A percentile compares a stretch with the other conserved stretches of the same genome.
Evolutionary conservation across 148 eudicot genomes (phyloP).

Genomic region (Arctostaphylos glauca): DNA sequence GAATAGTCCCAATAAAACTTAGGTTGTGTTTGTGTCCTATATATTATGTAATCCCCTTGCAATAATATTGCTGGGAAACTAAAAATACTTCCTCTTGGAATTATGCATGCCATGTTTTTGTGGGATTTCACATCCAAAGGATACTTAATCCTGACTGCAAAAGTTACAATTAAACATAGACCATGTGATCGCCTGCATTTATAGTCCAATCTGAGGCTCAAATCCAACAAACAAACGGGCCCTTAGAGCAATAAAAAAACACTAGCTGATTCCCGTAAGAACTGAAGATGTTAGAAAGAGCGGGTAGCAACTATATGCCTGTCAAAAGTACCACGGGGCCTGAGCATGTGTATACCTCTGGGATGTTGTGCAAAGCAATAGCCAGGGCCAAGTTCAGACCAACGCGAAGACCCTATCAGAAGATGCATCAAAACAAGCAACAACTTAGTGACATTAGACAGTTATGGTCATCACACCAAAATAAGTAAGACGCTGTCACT

Average conservation of each 20-base stretch:
- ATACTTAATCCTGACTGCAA: not conserved
- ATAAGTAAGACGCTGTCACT: not conserved
- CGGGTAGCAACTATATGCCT: not conserved
- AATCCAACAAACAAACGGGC: not conserved
- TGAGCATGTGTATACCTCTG: constrained; percentile 60
- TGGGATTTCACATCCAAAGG: not conserved
- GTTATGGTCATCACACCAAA: not conserved
- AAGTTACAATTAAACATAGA: not conserved
- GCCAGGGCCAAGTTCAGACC: constrained; percentile 95
- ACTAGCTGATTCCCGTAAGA: constrained; percentile 4
- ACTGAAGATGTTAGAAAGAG: constrained; percentile 14
- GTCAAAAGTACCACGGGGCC: not conserved
- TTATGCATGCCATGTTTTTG: not conserved
- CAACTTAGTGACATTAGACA: not conserved
- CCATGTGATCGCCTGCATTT: not conserved
- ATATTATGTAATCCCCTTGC: not conserved
- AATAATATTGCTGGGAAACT: not conserved
- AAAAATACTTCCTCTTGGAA: not conserved
- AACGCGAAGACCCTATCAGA: constrained; percentile 85
- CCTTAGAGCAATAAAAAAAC: not conserved
- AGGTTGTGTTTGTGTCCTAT: too few relatives aligned
- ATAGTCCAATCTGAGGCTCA: not conserved
- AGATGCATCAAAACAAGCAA: constrained; percentile 13
- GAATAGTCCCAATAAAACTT: not conserved
- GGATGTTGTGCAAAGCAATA: constrained; percentile 95